phyloP scores from a whole-genome alignment of 2,329 filamentous ascomycete genomes.

The Rutstroemia sydowiana region DNA sequence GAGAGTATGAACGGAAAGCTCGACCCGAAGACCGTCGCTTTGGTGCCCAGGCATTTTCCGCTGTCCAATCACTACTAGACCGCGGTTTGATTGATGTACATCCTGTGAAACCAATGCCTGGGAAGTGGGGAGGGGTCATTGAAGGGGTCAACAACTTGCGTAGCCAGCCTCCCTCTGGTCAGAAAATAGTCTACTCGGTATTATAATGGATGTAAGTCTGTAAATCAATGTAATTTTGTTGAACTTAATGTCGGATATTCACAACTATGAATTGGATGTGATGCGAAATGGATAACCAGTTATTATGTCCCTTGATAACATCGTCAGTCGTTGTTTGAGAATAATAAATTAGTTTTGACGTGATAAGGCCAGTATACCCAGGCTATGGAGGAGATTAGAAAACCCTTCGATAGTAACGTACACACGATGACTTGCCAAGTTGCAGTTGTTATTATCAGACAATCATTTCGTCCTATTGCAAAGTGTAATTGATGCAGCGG shows the following conservation, averaged over 20 bases:
- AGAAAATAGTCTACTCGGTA: background rate
- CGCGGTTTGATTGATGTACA: background rate
- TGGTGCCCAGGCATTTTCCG: background rate
- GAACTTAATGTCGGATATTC: background rate
- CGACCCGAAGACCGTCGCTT: background rate
- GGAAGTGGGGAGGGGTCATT: background rate
- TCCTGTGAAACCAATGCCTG: background rate
- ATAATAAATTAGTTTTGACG: no score
- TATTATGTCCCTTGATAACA: no score
- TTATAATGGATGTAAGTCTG: background rate
- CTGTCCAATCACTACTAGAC: background rate
- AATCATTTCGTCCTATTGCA: no score
- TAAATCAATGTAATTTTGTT: background rate
- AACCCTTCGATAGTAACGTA: no score
- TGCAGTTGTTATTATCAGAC: no score
- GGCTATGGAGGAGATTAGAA: no score
- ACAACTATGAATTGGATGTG: no score
- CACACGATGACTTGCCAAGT: no score
- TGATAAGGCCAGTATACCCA: no score
- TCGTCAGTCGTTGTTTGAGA: no score
- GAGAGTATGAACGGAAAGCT: background rate
- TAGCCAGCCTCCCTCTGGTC: background rate
- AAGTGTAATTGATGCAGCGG: no score
- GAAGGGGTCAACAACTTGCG: background rate
- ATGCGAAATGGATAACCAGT: no score